Base-by-base conservation (phyloP, 2,329 filamentous ascomycete genomes). In the Pseudogymnoascus sp. region DNA sequence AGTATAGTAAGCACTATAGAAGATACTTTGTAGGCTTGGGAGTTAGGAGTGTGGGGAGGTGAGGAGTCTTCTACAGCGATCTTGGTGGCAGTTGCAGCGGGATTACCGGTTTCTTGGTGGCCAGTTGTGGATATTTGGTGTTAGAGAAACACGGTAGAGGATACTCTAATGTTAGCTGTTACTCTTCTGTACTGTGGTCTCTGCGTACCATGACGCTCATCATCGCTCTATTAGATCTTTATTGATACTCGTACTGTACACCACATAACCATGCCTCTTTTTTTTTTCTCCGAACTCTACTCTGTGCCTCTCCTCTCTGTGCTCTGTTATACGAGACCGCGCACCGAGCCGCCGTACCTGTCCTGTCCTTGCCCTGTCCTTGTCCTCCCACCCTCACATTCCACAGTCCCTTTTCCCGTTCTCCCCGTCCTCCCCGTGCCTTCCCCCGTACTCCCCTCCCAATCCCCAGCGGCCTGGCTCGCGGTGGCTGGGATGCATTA, bases 401-500 rank as follows among this genome's bases (percentile, higher is more conserved):
- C 25, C 46, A 53, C 25, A 2, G n/a, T 40, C 38, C 16, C 16
- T 11, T 18, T 42, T 5, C 21, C 21, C 14, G 46, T 11, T 5
- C 5, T 53, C 23, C 44, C 21, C 44, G 44, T 28, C 8, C 11
- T 46, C 44, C 23, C 23, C 46, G 25, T 42, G 11, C 12, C 34
- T 12, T 44, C 18, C 40, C 18, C 18, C 18, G n/a, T 44, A 10
- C 23, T 31, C 25, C 25, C 25, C 46, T 12, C 25, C n/a, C 25
- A 56, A 34, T 56, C 25, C 25, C 25, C 25, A 56, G 46, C 25
- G 25, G 46, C 25, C 46, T 56, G 46, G 46, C 46, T 56, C 46
- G 46, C 46, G 46, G 46, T 56, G 46, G 46, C 46, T 56, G 46
- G 46, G 46, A 56, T 56, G 46, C 46, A 56, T 56, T 56, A 56